These are phyloP conservation scores for sunflower (Helianthus annuus) DNA, from an alignment of 129 eudicot genomes.

Conservation along the genomic window HanXRQr2.0-SUNRISE NC_035435.2:155972136-155972635, in stretches of 20 bases:
- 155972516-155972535: not conserved
- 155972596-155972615: slow-evolving; percentile 5
- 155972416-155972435: too few relatives aligned
- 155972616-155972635: slow-evolving; percentile 43
- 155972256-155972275: slow-evolving; percentile 19
- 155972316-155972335: slow-evolving; percentile 55
- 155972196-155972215: not conserved
- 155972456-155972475: slow-evolving; percentile 41
- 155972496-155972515: slow-evolving; percentile 13
- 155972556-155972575: slow-evolving; percentile 33
- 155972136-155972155: too few relatives aligned
- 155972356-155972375: slow-evolving; percentile 23
- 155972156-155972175: too few relatives aligned
- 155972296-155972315: not conserved
- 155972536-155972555: slow-evolving; percentile 19
- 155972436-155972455: not conserved
- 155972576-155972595: not conserved
- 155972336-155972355: slow-evolving; percentile 50
- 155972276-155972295: not conserved
- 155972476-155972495: slow-evolving; percentile 25
- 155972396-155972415: too few relatives aligned
- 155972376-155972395: not conserved
- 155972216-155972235: not conserved
- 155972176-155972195: not conserved
- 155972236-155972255: slow-evolving; percentile 6